Base-by-base conservation (phyloP, 2,329 filamentous ascomycete genomes). In the Monilinia polystroma region DNA sequence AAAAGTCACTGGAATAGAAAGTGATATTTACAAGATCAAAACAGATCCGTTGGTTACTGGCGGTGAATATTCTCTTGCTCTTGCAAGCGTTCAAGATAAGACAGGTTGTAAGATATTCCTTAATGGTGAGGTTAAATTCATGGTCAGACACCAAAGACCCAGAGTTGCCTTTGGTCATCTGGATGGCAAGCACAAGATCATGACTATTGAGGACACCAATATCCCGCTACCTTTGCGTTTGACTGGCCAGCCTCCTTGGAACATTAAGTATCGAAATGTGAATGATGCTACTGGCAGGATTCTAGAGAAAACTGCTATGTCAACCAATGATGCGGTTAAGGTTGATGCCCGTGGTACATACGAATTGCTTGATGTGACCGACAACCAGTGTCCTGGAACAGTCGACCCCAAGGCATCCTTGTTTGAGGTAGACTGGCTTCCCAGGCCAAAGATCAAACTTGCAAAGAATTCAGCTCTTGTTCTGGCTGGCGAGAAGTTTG, bases 191-290 rank as follows among this genome's bases (percentile, higher is more conserved):
- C 86, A 90, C 67, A 86, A 81, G 67, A 84, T 92, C 54, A 87
- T 88, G 74, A 90, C 90, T 18, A 83, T 98, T 18, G 92, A 97
- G 76, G 88, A 88, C 66, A 88, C 88, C 59, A 81, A 83, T 32
- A 83, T 96, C 52, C 84, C 87, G 62, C 81, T 99, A 64, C 96
- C 95, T 16, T 79, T 99, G 62, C 89, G 93, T 66, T 83, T 99
- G 60, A 92, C 92, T 68, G 95, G 95, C 65, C 90, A 93, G 73
- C 85, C 87, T 2, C 93, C 94, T 4, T 99, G 93, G 92, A 88
- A 80, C 14, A 82, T 99, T 57, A 84, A 84, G 47, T 97, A 94
- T 77, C 85, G 85, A 64, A 93, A 93, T 72, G 73, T 85, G 45
- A 83, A 90, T 63, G 81, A 85, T 63, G 64, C 75, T 4, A 78